A percentile compares a stretch with the other conserved stretches of the same genome.
Conservation (phyloP, 2,329 filamentous ascomycete genomes). For the Alternaria rosae region DNA sequence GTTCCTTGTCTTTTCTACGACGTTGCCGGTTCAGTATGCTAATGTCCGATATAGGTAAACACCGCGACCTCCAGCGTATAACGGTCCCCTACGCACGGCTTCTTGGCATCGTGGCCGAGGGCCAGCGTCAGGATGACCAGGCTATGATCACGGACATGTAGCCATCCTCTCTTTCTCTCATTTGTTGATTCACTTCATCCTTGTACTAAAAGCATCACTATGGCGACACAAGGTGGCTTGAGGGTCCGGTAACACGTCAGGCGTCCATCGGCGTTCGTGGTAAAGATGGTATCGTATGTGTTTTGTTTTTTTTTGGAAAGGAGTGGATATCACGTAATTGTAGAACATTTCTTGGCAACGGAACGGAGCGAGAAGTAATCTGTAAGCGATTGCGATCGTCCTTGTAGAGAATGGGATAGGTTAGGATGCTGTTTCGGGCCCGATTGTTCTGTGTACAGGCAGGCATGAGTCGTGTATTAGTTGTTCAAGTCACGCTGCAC, state of each 20-base stretch:
- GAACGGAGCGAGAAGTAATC: too few species aligned
- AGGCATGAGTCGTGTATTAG: neutral
- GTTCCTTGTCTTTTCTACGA: neutral
- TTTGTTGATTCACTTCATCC: neutral
- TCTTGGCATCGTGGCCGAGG: constrained; percentile 44
- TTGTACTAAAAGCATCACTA: constrained; percentile 7
- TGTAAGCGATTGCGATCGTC: too few species aligned
- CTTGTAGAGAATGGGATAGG: too few species aligned
- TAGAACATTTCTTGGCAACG: neutral
- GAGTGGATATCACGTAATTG: neutral
- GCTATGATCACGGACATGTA: constrained; percentile 48
- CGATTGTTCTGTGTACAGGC: too few species aligned
- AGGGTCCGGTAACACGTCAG: neutral
- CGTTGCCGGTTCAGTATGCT: neutral
- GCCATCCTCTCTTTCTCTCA: neutral
- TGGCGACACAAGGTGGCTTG: neutral
- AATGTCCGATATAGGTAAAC: constrained; percentile 73
- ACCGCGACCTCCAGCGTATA: constrained; percentile 89
- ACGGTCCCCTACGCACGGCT: constrained; percentile 92
- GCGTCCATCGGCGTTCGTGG: neutral
- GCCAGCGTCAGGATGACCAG: constrained; percentile 38
- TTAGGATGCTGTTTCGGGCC: too few species aligned
- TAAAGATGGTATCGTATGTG: neutral
- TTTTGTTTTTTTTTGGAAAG: neutral
- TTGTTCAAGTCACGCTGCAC: neutral